These are phyloP conservation scores for Alternaria metachromatica DNA, from an alignment of 2,329 filamentous ascomycete genomes.

Conservation along the genomic window DNA sequence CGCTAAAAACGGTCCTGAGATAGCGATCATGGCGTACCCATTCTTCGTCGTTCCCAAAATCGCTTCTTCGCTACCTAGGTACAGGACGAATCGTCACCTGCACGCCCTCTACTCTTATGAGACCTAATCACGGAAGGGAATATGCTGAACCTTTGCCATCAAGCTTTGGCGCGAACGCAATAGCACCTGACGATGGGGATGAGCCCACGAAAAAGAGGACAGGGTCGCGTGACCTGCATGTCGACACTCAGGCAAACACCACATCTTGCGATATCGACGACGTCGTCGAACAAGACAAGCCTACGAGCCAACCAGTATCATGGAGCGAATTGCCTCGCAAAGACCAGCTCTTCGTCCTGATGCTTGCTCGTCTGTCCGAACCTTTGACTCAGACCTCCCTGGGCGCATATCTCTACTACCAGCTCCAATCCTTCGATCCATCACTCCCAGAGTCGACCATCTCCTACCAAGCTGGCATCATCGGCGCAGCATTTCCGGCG, in stretches of 20 bases:
- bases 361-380: conserved; percentile 79
- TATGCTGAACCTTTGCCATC: not conserved
- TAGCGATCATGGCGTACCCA: not conserved
- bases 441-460: conserved; percentile 67
- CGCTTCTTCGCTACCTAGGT: not conserved
- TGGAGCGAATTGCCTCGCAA: conserved; percentile 80
- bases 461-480: conserved; percentile 75
- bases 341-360: conserved; percentile 77
- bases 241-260: conserved; percentile 31
- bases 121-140: not conserved
- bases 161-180: not conserved
- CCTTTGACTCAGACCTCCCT: conserved; percentile 75
- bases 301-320: conserved; percentile 59
- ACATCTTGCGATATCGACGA: conserved; percentile 27
- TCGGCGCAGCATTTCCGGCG: conserved; percentile 80
- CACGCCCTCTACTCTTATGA: not conserved
- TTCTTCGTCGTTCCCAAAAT: not conserved
- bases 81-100: not conserved
- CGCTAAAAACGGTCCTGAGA: not conserved
- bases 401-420: conserved; percentile 81
- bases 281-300: conserved; percentile 29
- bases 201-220: not conserved
- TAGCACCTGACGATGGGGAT: not conserved
- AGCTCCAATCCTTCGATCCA: conserved; percentile 78
- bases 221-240: conserved; percentile 19